Evolutionary conservation across 495 filamentous ascomycete genomes (phyloP), one percentile per base, ranked within the genome.

Genomic region (Neurospora sp.): DNA sequence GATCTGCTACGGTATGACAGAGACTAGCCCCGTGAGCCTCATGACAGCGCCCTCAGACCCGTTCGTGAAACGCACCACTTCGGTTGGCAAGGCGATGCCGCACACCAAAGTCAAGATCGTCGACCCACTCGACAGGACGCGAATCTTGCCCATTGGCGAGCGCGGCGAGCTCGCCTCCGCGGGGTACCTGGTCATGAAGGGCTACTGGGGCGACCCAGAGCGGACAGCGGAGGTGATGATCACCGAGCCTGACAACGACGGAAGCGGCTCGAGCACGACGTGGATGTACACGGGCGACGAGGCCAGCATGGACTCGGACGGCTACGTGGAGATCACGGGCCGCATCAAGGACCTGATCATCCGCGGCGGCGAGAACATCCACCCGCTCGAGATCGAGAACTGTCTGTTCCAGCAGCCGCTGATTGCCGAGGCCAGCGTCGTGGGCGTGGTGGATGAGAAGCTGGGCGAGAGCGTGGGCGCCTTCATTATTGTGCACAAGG

Each of bases 1-100:
- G 1, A 98, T 97, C 76, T 97, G 96, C 84, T 99, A 99, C 81
- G 96, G 94, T 44, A 99, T 99, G 96, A 99, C 96, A 16, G 96
- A 99, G 82, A 99, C 96, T 0, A 91, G 88, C 68, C 96, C 96
- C n/a, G 94, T 97, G 1, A 92, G 89, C 48, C 89, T 88, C 66
- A 98, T 98, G 95, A 99, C 95, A 1, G 87, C 91, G 0, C 95
- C 92, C 0, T 82, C 89, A 46, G 96, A 98, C 78, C 91, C 94
- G 1, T 83, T 95, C 6, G 87, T 87, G n/a, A 93, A 93, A 78
- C 84, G 96, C 10, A 89, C 95, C 40, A 85, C 89, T 48, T 91
- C 87, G 16, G 93, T 98, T 0, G 96, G 96, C 1, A 82, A 86
- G 40, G 84, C 91, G 0, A 88, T 98, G 82, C 94, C 94, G 22